These are phyloP conservation scores for Saposhnikovia divaricata DNA, from an alignment of 129 eudicot genomes.

Conservation along the genomic window DNA sequence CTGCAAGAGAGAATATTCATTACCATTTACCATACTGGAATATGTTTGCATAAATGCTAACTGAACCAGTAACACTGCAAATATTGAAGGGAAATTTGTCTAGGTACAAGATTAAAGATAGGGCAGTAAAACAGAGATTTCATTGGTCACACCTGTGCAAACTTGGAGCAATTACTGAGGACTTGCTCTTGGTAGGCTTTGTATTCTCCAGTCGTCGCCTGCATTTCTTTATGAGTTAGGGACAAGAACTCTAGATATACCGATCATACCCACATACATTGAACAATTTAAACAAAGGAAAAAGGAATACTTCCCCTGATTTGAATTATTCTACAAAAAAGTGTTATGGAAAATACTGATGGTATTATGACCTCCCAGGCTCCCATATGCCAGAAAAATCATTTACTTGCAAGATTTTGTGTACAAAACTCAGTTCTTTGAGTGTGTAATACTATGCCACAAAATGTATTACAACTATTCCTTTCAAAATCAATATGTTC, in stretches of 20 bases:
- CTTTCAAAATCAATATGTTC: not conserved
- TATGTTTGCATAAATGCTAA: not conserved
- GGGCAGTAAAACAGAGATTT: not conserved
- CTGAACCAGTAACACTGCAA: not conserved
- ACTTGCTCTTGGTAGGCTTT: constrained; percentile 99
- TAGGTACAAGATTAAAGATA: too few species aligned
- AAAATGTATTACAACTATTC: not conserved
- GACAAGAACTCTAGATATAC: not conserved
- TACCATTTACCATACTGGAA: constrained; percentile 5
- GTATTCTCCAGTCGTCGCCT: constrained; percentile 96
- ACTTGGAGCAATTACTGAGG: constrained; percentile 69
- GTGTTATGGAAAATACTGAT: not conserved
- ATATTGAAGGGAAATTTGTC: too few species aligned
- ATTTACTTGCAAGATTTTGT: not conserved
- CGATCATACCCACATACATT: not conserved
- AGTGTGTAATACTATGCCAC: not conserved
- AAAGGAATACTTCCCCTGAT: not conserved
- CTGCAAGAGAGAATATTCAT: constrained; percentile 32
- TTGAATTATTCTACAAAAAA: not conserved
- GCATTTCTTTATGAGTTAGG: constrained; percentile 20
- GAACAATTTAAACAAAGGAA: not conserved
- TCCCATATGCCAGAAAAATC: not conserved
- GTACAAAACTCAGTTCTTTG: not conserved
- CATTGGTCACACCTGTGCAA: constrained; percentile 61
- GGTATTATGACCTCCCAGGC: not conserved